Conservation (phyloP, 2,329 filamentous ascomycete species). For the Alternaria ethzedia region DNA sequence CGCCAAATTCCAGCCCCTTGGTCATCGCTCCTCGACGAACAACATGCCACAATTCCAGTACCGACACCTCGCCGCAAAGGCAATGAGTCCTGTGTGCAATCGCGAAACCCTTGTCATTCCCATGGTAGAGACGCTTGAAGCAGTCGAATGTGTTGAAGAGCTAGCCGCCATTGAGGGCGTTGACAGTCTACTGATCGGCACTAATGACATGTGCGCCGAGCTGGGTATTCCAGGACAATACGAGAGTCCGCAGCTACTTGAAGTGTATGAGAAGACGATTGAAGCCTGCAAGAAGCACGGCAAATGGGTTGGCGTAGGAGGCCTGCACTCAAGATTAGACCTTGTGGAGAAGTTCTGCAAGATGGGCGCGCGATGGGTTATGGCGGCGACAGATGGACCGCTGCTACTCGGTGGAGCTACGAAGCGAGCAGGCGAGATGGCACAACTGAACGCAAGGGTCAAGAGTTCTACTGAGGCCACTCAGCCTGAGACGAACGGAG, state of each 20-base stretch:
- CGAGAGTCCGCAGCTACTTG: constrained; percentile 37
- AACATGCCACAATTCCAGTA: constrained; percentile 49
- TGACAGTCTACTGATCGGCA: constrained; percentile 53
- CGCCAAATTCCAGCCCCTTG: constrained; percentile 50
- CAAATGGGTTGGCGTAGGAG: constrained; percentile 52
- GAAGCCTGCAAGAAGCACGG: constrained; percentile 49
- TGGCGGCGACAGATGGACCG: constrained; percentile 47
- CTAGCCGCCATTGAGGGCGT: constrained; percentile 52
- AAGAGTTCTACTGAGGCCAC: background rate
- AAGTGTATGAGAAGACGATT: constrained; percentile 44
- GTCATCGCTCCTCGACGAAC: constrained; percentile 46
- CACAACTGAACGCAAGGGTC: constrained; percentile 10
- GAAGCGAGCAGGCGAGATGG: constrained; percentile 37
- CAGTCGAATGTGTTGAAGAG: constrained; percentile 50
- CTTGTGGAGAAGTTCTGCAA: constrained; percentile 51
- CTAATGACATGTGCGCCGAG: constrained; percentile 54
- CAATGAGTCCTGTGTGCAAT: constrained; percentile 47
- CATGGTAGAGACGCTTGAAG: constrained; percentile 53
- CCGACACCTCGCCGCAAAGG: constrained; percentile 39
- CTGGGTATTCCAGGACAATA: constrained; percentile 54
- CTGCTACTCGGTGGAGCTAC: constrained; percentile 48
- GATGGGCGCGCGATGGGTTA: constrained; percentile 50
- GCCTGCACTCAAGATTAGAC: constrained; percentile 51
- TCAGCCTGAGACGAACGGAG: background rate
- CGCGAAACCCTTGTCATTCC: constrained; percentile 50